A percentile compares a stretch with the other conserved stretches of the same genome.
phyloP scores from a whole-genome alignment of 805 yeast species.

The Tetrapisispora nanseiensis region DNA sequence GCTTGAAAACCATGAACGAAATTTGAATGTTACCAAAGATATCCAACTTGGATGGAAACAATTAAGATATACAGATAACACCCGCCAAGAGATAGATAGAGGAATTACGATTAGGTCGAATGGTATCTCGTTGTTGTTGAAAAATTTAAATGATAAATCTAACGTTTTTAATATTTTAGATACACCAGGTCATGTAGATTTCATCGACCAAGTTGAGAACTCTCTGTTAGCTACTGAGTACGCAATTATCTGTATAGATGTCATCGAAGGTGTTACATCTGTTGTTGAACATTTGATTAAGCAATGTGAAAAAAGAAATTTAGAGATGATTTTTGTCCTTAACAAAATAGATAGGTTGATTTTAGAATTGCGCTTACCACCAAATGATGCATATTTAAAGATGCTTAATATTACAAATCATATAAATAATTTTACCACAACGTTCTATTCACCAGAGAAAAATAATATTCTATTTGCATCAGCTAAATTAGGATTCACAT shows the following conservation, averaged over 20 bases:
- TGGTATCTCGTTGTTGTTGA: constrained; percentile 51
- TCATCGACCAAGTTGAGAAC: constrained; percentile 61
- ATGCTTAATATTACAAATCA: constrained; percentile 50
- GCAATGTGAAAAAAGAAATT: constrained; percentile 39
- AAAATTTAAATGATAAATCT: constrained; percentile 45
- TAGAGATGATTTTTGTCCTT: constrained; percentile 50
- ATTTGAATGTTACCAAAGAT: constrained; percentile 24
- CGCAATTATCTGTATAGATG: constrained; percentile 65
- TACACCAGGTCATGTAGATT: constrained; percentile 87
- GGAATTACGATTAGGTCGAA: constrained; percentile 58
- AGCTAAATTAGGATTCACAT: constrained; percentile 48
- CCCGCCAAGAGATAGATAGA: constrained; percentile 56
- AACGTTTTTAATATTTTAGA: constrained; percentile 58
- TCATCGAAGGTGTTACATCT: constrained; percentile 70
- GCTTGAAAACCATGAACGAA: constrained; percentile 46
- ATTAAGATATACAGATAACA: constrained; percentile 61
- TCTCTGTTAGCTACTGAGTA: constrained; percentile 55
- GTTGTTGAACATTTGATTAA: constrained; percentile 44
- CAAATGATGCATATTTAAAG: constrained; percentile 62
- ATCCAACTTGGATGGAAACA: constrained; percentile 35
- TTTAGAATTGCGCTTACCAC: constrained; percentile 68
- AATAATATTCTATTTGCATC: constrained; percentile 74
- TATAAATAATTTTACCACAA: constrained; percentile 45
- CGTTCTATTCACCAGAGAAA: constrained; percentile 45
- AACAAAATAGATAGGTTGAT: constrained; percentile 84